Evolutionary conservation across 2,329 filamentous ascomycete species (phyloP).

Genomic region (Penicillium sp.): DNA sequence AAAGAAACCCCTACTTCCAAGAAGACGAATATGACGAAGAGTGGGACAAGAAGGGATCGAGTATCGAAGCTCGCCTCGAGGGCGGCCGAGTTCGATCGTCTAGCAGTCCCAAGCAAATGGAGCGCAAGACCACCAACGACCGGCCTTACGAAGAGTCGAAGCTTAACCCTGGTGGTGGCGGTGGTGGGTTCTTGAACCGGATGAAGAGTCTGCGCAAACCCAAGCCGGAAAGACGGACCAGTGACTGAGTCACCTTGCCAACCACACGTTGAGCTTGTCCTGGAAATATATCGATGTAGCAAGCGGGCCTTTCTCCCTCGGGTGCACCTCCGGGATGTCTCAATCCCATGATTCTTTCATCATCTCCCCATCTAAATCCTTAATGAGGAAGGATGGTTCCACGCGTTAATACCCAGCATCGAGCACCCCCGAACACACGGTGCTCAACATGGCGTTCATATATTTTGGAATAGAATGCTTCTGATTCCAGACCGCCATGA

Average conservation of each 20-base stretch:
- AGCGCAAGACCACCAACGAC: constrained; percentile 59
- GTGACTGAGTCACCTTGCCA: constrained; percentile 14
- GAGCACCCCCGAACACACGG: constrained; percentile 11
- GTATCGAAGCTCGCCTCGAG: constrained; percentile 41
- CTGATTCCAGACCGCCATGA: background rate
- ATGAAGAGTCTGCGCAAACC: constrained; percentile 68
- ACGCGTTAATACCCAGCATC: constrained; percentile 23
- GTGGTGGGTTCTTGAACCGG: constrained; percentile 62
- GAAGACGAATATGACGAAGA: constrained; percentile 68
- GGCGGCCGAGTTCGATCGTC: constrained; percentile 41
- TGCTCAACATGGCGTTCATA: constrained; percentile 18
- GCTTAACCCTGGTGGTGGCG: constrained; percentile 41
- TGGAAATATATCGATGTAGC: background rate
- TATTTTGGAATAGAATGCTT: constrained; percentile 11
- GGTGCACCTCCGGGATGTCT: background rate
- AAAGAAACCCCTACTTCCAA: constrained; percentile 70
- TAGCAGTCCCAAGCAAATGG: constrained; percentile 55
- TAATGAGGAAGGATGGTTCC: constrained; percentile 15
- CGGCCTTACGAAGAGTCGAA: constrained; percentile 32
- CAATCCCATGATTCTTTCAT: background rate
- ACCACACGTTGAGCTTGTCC: background rate
- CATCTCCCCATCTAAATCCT: background rate
- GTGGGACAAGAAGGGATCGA: constrained; percentile 56
- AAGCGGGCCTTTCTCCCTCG: background rate
- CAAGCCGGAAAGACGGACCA: constrained; percentile 34